Percentiles rank a stretch among this genome's conserved stretches.
These are phyloP conservation scores for Rhizoclosmatium sp. DNA, from an alignment of 192 early-diverging fungal species.

Conservation along the genomic window DNA sequence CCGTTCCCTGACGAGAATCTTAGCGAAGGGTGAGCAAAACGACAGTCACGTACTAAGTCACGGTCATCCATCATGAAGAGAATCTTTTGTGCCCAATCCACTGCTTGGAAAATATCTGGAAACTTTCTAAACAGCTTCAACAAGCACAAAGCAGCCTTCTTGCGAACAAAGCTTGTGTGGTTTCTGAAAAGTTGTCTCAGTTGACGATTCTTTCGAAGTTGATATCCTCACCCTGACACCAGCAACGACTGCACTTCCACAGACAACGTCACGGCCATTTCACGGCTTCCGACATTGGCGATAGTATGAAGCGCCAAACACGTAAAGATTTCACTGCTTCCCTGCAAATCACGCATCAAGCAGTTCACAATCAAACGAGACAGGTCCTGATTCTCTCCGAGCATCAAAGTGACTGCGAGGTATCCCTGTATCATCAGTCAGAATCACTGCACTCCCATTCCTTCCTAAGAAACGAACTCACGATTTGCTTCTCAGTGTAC, in stretches of 20 bases:
- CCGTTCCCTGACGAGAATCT: slow-evolving; percentile 71
- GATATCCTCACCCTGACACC: slow-evolving; percentile 71
- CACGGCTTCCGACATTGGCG: slow-evolving; percentile 93
- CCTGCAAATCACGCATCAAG: slow-evolving; percentile 86
- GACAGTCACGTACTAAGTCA: slow-evolving; percentile 61
- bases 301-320: slow-evolving; percentile 95
- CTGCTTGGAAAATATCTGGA: slow-evolving; percentile 85
- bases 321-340: slow-evolving; percentile 82
- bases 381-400: slow-evolving; percentile 87
- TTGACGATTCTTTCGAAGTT: background rate
- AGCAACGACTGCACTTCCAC: slow-evolving; percentile 85
- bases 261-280: slow-evolving; percentile 88
- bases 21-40: too few species aligned
- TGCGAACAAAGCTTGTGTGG: slow-evolving; percentile 80
- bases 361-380: slow-evolving; percentile 85
- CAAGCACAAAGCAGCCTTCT: slow-evolving; percentile 96
- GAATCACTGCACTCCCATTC: too few species aligned
- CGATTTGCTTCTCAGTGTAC: slow-evolving; percentile 99
- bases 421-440: slow-evolving; percentile 74
- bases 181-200: slow-evolving; percentile 35
- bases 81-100: slow-evolving; percentile 87
- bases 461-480: slow-evolving; percentile 45
- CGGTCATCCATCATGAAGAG: slow-evolving; percentile 85
- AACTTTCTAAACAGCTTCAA: slow-evolving; percentile 88
- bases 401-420: slow-evolving; percentile 90